A percentile compares a stretch with the other conserved stretches of the same genome.
phyloP scores from a whole-genome alignment of 225 moss, liverwort and hornwort species.

The Lunularia cruciata region DNA sequence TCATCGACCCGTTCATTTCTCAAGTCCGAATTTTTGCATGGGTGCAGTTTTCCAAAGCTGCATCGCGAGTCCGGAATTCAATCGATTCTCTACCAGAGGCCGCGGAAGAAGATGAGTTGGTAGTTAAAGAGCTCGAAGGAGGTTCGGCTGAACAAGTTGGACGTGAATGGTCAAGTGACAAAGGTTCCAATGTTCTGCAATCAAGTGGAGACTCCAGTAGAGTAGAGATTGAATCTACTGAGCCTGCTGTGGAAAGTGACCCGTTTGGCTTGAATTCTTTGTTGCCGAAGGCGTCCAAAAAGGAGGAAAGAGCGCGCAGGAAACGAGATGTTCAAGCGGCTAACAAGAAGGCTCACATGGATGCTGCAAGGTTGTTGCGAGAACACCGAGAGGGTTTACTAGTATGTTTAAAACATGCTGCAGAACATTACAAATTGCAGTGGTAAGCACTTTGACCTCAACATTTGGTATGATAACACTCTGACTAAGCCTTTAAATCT shows the following conservation, averaged over 20 bases:
- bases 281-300: constrained; percentile 84
- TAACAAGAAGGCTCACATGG: constrained; percentile 56
- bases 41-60: constrained; percentile 87
- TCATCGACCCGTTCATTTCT: too few species aligned
- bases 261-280: constrained; percentile 98
- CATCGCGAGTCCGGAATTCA: constrained; percentile 66
- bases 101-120: constrained; percentile 57
- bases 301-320: constrained; percentile 80
- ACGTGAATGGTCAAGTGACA: constrained; percentile 30
- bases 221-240: constrained; percentile 19
- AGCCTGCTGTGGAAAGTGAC: constrained; percentile 67
- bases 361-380: constrained; percentile 57
- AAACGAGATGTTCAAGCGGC: constrained; percentile 80
- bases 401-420: constrained; percentile 70
- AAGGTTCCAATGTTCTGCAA: constrained; percentile 32
- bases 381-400: constrained; percentile 74
- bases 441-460: constrained; percentile 51
- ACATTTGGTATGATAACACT: not conserved
- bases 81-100: constrained; percentile 76
- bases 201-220: constrained; percentile 20
- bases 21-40: not conserved
- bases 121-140: constrained; percentile 30
- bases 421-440: constrained; percentile 66
- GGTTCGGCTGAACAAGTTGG: constrained; percentile 35
- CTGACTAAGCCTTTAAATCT: not conserved